phyloP scores from a whole-genome alignment of 1,284 basidiomycete genomes.

The Pisolithus thermaeus region DNA sequence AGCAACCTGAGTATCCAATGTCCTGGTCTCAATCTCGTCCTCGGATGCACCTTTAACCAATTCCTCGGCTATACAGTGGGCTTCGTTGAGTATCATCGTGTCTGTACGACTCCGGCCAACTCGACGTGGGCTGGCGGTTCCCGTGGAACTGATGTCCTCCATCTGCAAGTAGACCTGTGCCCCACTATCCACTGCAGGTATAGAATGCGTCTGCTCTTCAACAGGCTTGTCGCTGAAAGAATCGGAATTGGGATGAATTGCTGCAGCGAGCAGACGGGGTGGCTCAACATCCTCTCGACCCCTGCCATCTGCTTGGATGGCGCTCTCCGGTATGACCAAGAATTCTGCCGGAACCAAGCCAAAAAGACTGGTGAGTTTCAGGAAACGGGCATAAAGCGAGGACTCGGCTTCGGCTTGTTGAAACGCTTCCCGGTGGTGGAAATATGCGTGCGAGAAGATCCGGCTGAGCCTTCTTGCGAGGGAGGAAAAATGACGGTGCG shows the following conservation, averaged over 20 bases:
- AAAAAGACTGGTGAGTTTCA: conserved; percentile 76
- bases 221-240: conserved; percentile 18
- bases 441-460: conserved; percentile 95
- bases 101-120: conserved; percentile 62
- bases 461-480: conserved; percentile 86
- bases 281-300: conserved; percentile 34
- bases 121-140: conserved; percentile 46
- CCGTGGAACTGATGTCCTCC: conserved; percentile 13
- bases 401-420: conserved; percentile 88
- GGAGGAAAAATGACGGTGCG: conserved; percentile 82
- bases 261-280: conserved; percentile 44
- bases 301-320: conserved; percentile 28
- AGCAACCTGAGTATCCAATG: conserved; percentile 8
- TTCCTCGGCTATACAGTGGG: conserved; percentile 37
- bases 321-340: conserved; percentile 64
- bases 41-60: conserved; percentile 27
- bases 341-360: conserved; percentile 79
- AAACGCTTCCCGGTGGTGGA: conserved; percentile 88
- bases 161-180: conserved; percentile 26
- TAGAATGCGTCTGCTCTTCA: conserved; percentile 9
- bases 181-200: neutral
- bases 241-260: conserved; percentile 30
- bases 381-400: conserved; percentile 87
- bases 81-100: conserved; percentile 71
- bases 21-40: conserved; percentile 4